A percentile compares a stretch with the other conserved stretches of the same genome.
Conservation (phyloP, 352 stramenopile genomes). For the Aphanomyces astaci region DNA sequence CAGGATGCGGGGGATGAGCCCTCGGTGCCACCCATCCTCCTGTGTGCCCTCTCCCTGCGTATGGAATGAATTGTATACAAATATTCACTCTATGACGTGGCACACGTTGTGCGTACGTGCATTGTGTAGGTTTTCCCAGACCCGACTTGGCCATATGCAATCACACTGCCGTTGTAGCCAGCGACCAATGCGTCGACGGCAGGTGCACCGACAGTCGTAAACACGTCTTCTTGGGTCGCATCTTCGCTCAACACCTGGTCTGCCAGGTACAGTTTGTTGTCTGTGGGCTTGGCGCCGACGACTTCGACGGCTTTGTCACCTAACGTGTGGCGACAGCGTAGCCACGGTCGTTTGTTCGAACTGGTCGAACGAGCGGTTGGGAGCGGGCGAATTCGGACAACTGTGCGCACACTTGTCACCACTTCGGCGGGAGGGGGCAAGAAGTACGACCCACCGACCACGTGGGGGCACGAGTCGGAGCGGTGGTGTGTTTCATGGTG, state of each 20-base stretch:
- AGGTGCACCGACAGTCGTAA: slow-evolving; percentile 57
- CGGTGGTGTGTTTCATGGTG: background rate
- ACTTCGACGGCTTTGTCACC: background rate
- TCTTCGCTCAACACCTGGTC: slow-evolving; percentile 67
- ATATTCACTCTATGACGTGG: too few relatives aligned
- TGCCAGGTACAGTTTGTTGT: slow-evolving; percentile 68
- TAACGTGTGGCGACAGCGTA: background rate
- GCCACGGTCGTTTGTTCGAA: background rate
- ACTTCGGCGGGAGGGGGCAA: background rate
- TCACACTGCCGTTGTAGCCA: slow-evolving; percentile 85
- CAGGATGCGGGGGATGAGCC: slow-evolving; percentile 74
- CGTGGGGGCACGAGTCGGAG: background rate
- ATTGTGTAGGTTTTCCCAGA: slow-evolving; percentile 86
- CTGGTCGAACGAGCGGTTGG: background rate
- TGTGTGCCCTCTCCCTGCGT: background rate
- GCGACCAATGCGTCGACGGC: slow-evolving; percentile 73
- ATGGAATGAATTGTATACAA: too few relatives aligned
- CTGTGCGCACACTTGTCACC: slow-evolving; percentile 81
- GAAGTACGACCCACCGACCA: background rate
- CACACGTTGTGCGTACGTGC: slow-evolving; percentile 30
- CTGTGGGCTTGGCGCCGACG: slow-evolving; percentile 7
- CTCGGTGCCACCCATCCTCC: slow-evolving; percentile 29
- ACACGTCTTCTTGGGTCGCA: slow-evolving; percentile 69
- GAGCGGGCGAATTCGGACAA: slow-evolving; percentile 88
- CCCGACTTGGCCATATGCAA: slow-evolving; percentile 82